Base-by-base conservation (phyloP, 768 basidiomycete species). In the Vishniacozyma victoriae region DNA sequence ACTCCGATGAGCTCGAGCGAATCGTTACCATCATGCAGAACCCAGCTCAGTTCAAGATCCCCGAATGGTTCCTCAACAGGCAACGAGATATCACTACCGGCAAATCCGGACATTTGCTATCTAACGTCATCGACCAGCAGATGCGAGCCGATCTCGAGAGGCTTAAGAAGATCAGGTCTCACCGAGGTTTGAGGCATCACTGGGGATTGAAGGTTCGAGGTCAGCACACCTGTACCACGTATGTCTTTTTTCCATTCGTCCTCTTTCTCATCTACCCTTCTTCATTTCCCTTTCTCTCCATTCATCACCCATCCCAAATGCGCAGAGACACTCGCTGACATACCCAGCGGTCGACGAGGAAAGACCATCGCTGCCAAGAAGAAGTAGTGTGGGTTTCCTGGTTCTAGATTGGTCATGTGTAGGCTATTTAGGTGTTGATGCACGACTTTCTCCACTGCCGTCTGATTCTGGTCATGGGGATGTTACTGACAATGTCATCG, bases 1-100 rank as follows among this genome's bases (percentile, higher is more conserved):
- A 99, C 82, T 92, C 95, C 35, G 95, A 99, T 70, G 95, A 99
- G 76, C 84, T 99, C 45, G 95, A 99, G 78, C 90, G 95, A 49
- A 80, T 99, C 60, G 95, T 99, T 60, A 97, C 87, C 50, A 97
- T 99, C 75, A 93, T 99, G 74, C 95, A 97, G 78, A 96, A 92
- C 77, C 95, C 95, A 24, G 86, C 86, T 5, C 93, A 97, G 75
- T 99, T 93, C 84, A 99, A 99, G 80, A 95, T 99, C 73, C 95
- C 95, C 15, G 81, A 83, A 35, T 99, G 93, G 93, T 97, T 99
- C 82, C 75, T 97, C 74, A 99, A 97, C 82, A 88, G 95, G 76
- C 95, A 97, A 74, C 88, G 88, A 75, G 93, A 97, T 72, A 90
- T 95, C 45, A 82, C 88, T 55, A 95, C 97, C 60, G 95, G 95